Base-by-base conservation (phyloP, 2,329 filamentous ascomycete genomes). In the Didymella segeticola region DNA sequence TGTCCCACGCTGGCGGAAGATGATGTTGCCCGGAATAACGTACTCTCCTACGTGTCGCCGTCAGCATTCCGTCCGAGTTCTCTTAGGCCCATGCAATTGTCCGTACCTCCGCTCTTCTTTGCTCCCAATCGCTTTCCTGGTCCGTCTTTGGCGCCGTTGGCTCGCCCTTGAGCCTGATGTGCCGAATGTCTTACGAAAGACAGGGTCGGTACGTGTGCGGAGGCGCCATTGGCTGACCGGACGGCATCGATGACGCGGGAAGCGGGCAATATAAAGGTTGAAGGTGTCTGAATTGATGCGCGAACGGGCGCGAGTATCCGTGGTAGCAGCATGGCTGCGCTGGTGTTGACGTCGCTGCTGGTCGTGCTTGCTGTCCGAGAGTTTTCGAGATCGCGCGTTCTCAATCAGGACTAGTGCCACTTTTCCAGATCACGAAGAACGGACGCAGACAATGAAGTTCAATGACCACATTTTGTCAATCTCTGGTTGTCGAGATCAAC, bases 1-100 rank as follows among this genome's bases (percentile, higher is more conserved):
- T 4, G 95, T 96, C 67, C 95, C 95, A 69, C 93, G 89, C 78
- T 99, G 95, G 74, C 91, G 92, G 85, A 95, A 99, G 78, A 99
- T 90, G 77, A 99, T 99, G 80, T 96, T 98, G 48, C 95, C 95
- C 4, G 93, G 89, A 53, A 96, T 89, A 29, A 99, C 95, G 75
- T 89, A 96, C 80, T 97, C 89, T 73, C 93, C 89, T 93, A 70
- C 30, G 43, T 25, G 50, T 43, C 29, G 34, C 36, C 15, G 41
- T 63, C 57, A 62, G 60, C 45, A 26, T 10, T 26, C 14, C 23
- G 29, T 22, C 33, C 27, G 12, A 8, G 26, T 12, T 29, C 7
- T 23, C 22, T n/a, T 20, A 1, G 39, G 3, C 17, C 4, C 5
- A 9, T 26, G 10, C 0, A 14, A 10, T 10, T 1, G 22, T 7